Base-by-base conservation (phyloP, 352 stramenopile species). In the Phytophthora colocasiae region DNA sequence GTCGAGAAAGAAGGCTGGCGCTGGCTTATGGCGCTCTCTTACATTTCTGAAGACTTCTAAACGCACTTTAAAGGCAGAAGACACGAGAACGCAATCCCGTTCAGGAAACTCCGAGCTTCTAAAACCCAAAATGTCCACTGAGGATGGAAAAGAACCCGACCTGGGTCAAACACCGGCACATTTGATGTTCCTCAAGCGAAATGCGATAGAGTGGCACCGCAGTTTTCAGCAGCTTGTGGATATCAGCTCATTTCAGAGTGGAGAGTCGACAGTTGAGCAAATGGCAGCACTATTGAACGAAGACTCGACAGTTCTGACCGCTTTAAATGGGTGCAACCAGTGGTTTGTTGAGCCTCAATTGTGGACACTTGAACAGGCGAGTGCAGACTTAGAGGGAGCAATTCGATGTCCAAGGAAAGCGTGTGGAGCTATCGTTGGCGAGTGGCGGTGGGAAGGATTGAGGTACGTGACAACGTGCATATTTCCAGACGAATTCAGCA, bases 401-500 rank as follows among this genome's bases (percentile, higher is more conserved):
- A 75, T 90, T 48, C 57, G 55, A 26, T 90, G 81, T 63, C 78
- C 77, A 27, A 85, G 76, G 49, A 48, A 72, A 29, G 49, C 27
- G 4, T 90, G 81, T 53, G 58, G 43, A 11, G 63, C 60, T 1
- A 46, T 77, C 29, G 69, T 90, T 14, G 81, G 81, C 0, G 61
- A 90, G 46, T 90, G 77, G 78, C 63, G 57, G n/a, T 89, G 80
- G 80, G 76, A 85, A 49, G 75, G 71, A 26, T 43, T 71, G 22
- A 78, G 69, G 78, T 84, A 58, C 50, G 69, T 70, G 4, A 14
- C 43, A 29, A 53, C 19, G 22, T 22, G 22, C 22, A 22, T 22
- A 22, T 8, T 40, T 48, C 44, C 6, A 10, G 46, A 15, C 3
- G 11, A 2, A 15, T 6, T 48, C 24, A 31, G 36, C 9, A 6